phyloP scores from a whole-genome alignment of 139 green algal species.

The Coelastrella sp. region DNA sequence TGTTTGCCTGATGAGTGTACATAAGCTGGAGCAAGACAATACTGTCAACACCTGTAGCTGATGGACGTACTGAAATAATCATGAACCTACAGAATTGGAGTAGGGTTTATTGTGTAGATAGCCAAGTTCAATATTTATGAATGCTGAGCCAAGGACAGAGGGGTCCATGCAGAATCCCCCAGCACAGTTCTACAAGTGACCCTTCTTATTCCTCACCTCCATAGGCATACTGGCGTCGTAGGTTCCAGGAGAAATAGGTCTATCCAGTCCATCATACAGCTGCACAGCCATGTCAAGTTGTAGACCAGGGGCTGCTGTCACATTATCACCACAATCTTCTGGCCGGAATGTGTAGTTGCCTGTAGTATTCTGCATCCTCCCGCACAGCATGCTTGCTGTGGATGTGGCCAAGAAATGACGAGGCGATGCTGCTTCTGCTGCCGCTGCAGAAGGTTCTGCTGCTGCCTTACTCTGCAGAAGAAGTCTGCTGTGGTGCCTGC shows the following conservation, averaged over 20 bases:
- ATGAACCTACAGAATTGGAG: no score
- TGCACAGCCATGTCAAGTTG: background rate
- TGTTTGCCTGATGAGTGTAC: no score
- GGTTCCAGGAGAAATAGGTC: background rate
- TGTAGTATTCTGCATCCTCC: background rate
- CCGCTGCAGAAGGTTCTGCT: background rate
- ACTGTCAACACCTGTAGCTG: no score
- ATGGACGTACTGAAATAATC: no score
- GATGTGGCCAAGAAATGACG: background rate
- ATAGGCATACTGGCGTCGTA: constrained; percentile 33
- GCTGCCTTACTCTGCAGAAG: background rate
- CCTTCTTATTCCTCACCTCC: background rate
- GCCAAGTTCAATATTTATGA: background rate
- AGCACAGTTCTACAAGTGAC: no score
- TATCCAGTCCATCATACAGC: constrained; percentile 25
- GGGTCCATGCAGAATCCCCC: no score
- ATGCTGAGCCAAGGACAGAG: background rate
- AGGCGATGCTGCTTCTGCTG: background rate
- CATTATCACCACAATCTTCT: background rate
- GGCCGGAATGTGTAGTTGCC: background rate
- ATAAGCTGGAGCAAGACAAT: no score
- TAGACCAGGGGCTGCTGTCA: background rate
- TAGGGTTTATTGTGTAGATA: no score
- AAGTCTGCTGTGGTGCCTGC: background rate
- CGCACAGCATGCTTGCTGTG: background rate